Evolutionary conservation across 306 rosid genomes (phyloP), one percentile per base, ranked within the genome.

Genomic region (Fragaria ananassa): DNA sequence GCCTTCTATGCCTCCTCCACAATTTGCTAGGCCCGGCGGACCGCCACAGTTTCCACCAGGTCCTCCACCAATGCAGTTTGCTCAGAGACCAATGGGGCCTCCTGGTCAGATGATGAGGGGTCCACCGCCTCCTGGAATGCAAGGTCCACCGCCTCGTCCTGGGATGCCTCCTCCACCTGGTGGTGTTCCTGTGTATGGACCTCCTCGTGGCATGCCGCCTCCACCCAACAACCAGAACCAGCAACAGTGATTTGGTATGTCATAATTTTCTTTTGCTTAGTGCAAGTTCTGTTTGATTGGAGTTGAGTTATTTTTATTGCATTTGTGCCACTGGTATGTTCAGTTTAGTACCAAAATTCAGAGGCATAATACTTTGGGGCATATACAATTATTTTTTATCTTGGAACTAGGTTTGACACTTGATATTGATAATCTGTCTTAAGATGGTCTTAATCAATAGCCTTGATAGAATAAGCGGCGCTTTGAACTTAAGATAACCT

Each of bases 61-160:
- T 58, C 93, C 97, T 10, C 67, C 68, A 13, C 97, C 91, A 44
- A 74, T 90, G 11, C 96, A 96, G 81, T 96, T 70, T 80, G 98
- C 89, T 6, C 99, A 96, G 88, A 84, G 99, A 42, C 99, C 99
- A 0, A 92, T 96, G 98, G 99, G 99, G 31, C 99, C 99, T 8
- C 93, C 98, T 3, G 98, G 98, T 1, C 68, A 60, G 87, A 91
- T 96, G 97, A 84, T 92, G 76, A 89, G 99, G 79, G 99, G 99
- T 4, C 98, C 98, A 8, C 62, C 62, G 29, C 62, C 62, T 5
- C 61, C 46, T 41, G 70, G 70, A 7, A 31, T 62, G 68, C 37
- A 62, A 29, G 70, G 70, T 8, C 42, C 23, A 35, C 70, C 70
- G 1, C 70, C 70, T 18, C 70, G 47, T 21, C 61, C 17, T 19